These are phyloP conservation scores for Talaromyces stipitatus DNA, from an alignment of 495 filamentous ascomycete genomes.

Conservation along the genomic window DNA sequence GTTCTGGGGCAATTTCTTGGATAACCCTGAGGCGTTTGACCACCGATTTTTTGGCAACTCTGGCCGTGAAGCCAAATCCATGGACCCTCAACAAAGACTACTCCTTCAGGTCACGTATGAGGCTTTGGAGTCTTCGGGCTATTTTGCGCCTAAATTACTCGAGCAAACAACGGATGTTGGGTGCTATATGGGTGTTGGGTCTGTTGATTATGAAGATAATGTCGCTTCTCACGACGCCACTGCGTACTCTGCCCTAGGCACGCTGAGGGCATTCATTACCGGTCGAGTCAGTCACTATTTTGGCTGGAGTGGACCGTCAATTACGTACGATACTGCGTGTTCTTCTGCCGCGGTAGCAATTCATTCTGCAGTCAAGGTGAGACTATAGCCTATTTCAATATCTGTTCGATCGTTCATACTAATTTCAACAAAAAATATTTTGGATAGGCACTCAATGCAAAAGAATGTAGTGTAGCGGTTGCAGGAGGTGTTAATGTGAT, in stretches of 20 bases:
- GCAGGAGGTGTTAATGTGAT: constrained; percentile 26
- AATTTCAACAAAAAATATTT: too few species aligned
- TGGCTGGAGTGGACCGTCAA: constrained; percentile 31
- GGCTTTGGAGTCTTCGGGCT: constrained; percentile 30
- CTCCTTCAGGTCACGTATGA: constrained; percentile 36
- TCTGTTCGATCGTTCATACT: neutral
- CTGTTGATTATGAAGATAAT: constrained; percentile 27
- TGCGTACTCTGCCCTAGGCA: constrained; percentile 27
- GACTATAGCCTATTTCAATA: neutral
- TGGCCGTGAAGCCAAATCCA: constrained; percentile 30
- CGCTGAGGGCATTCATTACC: constrained; percentile 16
- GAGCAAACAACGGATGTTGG: constrained; percentile 11
- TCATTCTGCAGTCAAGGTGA: constrained; percentile 12
- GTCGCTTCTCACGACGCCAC: constrained; percentile 17
- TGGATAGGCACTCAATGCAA: constrained; percentile 5
- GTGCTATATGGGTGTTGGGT: constrained; percentile 25
- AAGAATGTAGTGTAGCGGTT: constrained; percentile 13
- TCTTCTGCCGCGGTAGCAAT: constrained; percentile 23
- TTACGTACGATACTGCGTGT: constrained; percentile 30
- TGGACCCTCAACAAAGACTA: constrained; percentile 43
- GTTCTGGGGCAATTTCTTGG: constrained; percentile 23
- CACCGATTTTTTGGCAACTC: constrained; percentile 35
- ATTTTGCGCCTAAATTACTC: constrained; percentile 8
- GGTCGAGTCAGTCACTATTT: constrained; percentile 30
- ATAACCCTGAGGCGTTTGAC: constrained; percentile 30